These are phyloP conservation scores for Orychophragmus violaceus DNA, from an alignment of 345 rosid species.

Conservation along the genomic window DNA sequence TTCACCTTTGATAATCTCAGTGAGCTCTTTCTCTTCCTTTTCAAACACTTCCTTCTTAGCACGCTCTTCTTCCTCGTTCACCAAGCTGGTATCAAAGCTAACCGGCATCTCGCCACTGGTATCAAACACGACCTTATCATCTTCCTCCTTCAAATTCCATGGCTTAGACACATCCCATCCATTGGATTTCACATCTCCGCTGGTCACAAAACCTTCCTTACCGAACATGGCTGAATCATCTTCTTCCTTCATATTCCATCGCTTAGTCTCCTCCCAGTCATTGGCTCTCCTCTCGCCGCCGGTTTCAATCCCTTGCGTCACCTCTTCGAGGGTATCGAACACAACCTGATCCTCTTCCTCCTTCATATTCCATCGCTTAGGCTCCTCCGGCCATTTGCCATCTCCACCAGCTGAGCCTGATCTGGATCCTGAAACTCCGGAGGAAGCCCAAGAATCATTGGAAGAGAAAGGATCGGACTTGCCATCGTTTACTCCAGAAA, in stretches of 20 bases:
- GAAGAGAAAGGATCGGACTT: constrained; percentile 34
- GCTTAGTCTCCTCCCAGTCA: constrained; percentile 24
- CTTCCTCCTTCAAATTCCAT: constrained; percentile 50
- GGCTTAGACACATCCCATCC: constrained; percentile 28
- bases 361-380: too few species aligned
- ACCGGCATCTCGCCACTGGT: constrained; percentile 23
- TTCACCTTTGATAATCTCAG: constrained; percentile 54
- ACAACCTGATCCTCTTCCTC: constrained; percentile 37
- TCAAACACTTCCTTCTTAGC: constrained; percentile 41
- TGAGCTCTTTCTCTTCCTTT: constrained; percentile 57
- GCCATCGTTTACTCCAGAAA: constrained; percentile 40
- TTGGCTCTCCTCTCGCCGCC: too few species aligned
- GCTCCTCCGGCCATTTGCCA: constrained; percentile 37
- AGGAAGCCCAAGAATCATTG: constrained; percentile 24
- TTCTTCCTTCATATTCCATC: constrained; percentile 47
- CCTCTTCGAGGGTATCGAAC: constrained; percentile 36
- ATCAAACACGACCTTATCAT: constrained; percentile 39
- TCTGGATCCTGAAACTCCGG: constrained; percentile 31
- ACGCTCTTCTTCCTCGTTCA: constrained; percentile 27
- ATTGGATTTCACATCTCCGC: constrained; percentile 8
- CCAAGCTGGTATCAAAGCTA: constrained; percentile 14
- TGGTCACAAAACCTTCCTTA: neutral
- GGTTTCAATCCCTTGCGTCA: too few species aligned
- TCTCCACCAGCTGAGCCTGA: constrained; percentile 15
- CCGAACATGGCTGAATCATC: constrained; percentile 40